These are phyloP conservation scores for Sphagnum tenellum DNA, from an alignment of 225 moss, liverwort and hornwort species.

Conservation along the genomic window DNA sequence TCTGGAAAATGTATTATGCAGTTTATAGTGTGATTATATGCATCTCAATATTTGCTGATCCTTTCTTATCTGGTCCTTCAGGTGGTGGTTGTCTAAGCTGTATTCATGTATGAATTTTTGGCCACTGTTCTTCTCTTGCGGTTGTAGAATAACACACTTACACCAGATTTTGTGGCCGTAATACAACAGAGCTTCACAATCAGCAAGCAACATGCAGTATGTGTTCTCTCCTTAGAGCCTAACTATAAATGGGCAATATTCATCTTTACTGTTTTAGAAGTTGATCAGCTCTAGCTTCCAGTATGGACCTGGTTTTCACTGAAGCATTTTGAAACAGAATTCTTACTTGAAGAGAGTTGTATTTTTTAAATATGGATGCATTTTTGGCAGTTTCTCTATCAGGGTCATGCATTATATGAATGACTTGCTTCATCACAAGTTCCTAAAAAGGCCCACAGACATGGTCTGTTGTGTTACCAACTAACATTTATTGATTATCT, in stretches of 20 bases:
- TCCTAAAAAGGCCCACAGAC: constrained; percentile 81
- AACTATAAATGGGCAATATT: too few species aligned
- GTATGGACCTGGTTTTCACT: background rate
- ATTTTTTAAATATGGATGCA: background rate
- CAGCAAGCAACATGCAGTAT: constrained; percentile 73
- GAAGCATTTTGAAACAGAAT: too few species aligned
- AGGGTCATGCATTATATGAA: constrained; percentile 65
- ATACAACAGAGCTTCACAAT: constrained; percentile 63
- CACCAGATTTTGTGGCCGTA: constrained; percentile 70
- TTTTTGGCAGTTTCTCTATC: constrained; percentile 71
- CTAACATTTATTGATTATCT: constrained; percentile 75
- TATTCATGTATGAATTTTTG: too few species aligned
- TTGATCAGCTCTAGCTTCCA: too few species aligned
- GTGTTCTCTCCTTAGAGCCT: constrained; percentile 2
- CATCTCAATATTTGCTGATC: too few species aligned
- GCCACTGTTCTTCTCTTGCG: background rate
- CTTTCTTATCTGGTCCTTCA: too few species aligned
- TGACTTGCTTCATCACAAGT: constrained; percentile 77
- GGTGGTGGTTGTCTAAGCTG: too few species aligned
- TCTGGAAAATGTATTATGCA: background rate
- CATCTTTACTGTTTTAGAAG: too few species aligned
- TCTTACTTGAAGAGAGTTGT: background rate
- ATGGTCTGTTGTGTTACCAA: constrained; percentile 69
- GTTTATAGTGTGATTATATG: too few species aligned
- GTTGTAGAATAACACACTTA: constrained; percentile 62